phyloP scores from a whole-genome alignment of 2,329 filamentous ascomycete species.

The Calycina herbarum region DNA sequence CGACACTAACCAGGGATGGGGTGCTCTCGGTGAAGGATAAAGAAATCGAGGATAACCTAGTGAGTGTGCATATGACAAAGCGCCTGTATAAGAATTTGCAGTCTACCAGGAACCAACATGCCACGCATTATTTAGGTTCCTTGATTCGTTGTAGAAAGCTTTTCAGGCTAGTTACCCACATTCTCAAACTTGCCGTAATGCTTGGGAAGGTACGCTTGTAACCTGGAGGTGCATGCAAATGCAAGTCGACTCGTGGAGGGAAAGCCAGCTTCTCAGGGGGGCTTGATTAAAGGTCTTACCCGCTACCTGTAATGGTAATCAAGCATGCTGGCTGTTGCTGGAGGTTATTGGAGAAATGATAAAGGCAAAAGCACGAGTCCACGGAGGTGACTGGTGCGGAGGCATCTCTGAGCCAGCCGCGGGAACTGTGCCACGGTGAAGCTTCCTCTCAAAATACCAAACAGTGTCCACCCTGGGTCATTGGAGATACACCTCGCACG shows the following conservation, averaged over 20 bases:
- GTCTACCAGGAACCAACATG: background rate
- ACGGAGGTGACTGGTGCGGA: background rate
- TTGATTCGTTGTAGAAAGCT: background rate
- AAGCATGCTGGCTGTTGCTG: background rate
- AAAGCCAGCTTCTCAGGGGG: background rate
- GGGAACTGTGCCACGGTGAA: background rate
- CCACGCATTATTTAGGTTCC: background rate
- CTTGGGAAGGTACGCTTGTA: background rate
- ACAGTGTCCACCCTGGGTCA: background rate
- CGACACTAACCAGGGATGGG: background rate
- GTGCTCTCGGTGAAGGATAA: background rate
- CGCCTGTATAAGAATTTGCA: background rate
- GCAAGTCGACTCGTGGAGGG: background rate
- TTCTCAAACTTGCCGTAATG: background rate
- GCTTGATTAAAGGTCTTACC: background rate
- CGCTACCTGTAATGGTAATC: background rate
- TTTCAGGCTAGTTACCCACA: background rate
- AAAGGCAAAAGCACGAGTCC: background rate
- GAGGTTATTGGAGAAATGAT: background rate
- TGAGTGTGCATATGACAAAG: background rate
- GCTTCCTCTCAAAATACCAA: background rate
- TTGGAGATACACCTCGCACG: background rate
- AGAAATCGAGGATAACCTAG: background rate
- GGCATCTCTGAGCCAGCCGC: background rate
- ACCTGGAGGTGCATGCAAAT: conserved; percentile 1